Evolutionary conservation across 129 eudicot species (phyloP).

Genomic region (Dittrichia graveolens): DNA sequence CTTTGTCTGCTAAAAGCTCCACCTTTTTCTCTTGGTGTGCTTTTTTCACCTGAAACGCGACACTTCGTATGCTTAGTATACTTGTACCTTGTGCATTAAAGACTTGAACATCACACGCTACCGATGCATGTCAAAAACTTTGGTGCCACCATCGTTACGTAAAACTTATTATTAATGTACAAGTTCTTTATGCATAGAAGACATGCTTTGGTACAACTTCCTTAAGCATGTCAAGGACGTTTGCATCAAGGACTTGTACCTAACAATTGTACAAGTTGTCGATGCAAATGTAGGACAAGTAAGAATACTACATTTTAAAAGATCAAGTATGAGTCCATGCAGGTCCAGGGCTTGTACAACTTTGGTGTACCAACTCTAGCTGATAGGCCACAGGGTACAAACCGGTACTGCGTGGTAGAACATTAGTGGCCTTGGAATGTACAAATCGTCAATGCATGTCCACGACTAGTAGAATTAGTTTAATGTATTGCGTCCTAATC

Average conservation of each 20-base stretch:
- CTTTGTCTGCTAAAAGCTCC: constrained; percentile 66
- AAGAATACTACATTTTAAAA: too few relatives aligned
- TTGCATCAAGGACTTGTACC: neutral
- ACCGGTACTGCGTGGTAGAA: neutral
- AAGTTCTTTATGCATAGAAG: neutral
- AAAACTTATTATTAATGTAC: neutral
- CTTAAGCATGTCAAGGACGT: neutral
- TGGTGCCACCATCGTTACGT: neutral
- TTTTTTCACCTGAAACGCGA: constrained; percentile 64
- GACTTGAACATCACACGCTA: neutral
- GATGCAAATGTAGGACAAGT: constrained; percentile 5
- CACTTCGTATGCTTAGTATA: neutral
- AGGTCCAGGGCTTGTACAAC: constrained; percentile 9
- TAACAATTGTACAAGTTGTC: constrained; percentile 15
- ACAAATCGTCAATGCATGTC: constrained; percentile 19
- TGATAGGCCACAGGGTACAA: constrained; percentile 25
- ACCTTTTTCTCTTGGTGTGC: constrained; percentile 76
- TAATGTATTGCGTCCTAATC: neutral
- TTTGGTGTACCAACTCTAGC: constrained; percentile 11
- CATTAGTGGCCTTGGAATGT: neutral
- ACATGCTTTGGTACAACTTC: too few relatives aligned
- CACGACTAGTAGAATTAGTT: neutral
- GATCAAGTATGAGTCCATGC: too few relatives aligned
- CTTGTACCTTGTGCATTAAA: constrained; percentile 12
- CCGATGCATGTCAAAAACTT: neutral